Conservation (phyloP, 768 basidiomycete genomes). For the Naganishia kalamii region DNA sequence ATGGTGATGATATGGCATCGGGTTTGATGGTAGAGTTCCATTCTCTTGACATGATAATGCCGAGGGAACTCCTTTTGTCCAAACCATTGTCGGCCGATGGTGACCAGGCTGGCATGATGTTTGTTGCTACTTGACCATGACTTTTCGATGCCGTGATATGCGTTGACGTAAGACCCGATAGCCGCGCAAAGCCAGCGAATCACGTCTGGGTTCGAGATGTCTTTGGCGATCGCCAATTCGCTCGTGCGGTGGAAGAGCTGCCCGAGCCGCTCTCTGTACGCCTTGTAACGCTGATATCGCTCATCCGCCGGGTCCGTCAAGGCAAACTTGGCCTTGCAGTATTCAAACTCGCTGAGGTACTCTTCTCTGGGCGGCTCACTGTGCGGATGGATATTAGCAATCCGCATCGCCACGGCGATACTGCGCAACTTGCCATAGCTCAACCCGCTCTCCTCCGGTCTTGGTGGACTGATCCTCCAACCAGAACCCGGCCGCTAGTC, state of each 20-base stretch:
- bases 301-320: conserved; percentile 58
- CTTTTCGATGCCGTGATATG: conserved; percentile 40
- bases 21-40: conserved; percentile 22
- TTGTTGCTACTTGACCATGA: conserved; percentile 25
- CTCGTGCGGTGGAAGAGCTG: conserved; percentile 61
- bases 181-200: conserved; percentile 48
- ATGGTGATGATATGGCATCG: conserved; percentile 12
- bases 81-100: conserved; percentile 4
- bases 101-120: neutral
- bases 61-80: conserved; percentile 17
- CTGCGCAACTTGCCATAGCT: conserved; percentile 59
- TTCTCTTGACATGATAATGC: conserved; percentile 10
- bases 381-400: conserved; percentile 49
- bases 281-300: conserved; percentile 58
- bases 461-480: conserved; percentile 43
- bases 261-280: conserved; percentile 60
- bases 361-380: conserved; percentile 7
- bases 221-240: neutral
- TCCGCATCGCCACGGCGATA: neutral
- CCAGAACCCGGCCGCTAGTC: conserved; percentile 49
- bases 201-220: conserved; percentile 52
- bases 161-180: conserved; percentile 41
- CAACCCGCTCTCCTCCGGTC: conserved; percentile 56
- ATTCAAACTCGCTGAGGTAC: conserved; percentile 6
- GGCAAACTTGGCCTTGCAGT: neutral